Base-by-base conservation (phyloP, 768 basidiomycete species). In the Clavulina sp. region DNA sequence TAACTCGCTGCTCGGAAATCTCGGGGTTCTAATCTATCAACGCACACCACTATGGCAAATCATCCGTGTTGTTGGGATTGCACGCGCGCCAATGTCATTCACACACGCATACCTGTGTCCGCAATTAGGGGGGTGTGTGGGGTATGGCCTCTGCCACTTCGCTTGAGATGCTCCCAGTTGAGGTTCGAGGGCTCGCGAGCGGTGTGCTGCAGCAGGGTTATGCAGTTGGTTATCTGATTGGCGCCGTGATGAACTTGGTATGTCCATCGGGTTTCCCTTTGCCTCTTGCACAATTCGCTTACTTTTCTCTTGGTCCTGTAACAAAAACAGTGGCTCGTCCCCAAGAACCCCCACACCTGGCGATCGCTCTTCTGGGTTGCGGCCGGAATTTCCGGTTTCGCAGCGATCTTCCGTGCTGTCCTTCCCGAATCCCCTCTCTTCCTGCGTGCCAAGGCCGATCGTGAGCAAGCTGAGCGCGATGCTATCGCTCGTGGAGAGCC, bases 131-230 rank as follows among this genome's bases (percentile, higher is more conserved):
- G 31, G 85, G 85, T 0, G 74, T 93, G 43, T 93, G 89, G 87
- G 87, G 88, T 18, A 68, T 88, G 29, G 74, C 86, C 0, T 70
- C 84, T 1, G 73, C 85, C 0, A 89, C 84, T 0, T 80, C 84
- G 0, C 78, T 95, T 33, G 91, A 95, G 63, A 91, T 85, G 62
- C 72, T 93, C 6, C 91, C 91, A 0, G 78, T 84, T 29, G 82
- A 85, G 60, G 73, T 78, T 16, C 83, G 92, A 62, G 93, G 93
- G 21, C 66, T 95, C 2, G 80, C 79, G 2, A 81, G 78, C 21
- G 92, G 92, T 13, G 66, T 93, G 44, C 63, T 96, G 4, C 92
- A 95, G 59, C 77, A 92, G 61, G 91, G 87, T 16, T 92, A 93
- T 59, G 84, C 87, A 0, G 73, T 79, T 9, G 91, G 91, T 1